phyloP scores from a whole-genome alignment of 306 rosid genomes.

The Arachis hypogaea region DNA sequence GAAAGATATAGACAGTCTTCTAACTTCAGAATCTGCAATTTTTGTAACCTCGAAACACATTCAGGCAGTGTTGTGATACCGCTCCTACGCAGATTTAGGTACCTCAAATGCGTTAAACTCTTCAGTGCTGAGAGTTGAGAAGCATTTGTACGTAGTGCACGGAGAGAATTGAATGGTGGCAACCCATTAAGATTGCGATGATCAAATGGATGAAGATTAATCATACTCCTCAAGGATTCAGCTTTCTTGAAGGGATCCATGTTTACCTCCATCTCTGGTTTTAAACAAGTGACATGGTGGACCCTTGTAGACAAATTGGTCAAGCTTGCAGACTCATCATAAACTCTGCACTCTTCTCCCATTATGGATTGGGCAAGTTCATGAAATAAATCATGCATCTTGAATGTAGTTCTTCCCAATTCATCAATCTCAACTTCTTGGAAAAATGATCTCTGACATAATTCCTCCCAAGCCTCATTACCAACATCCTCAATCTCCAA shows the following conservation, averaged over 20 bases:
- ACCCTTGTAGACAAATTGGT: neutral
- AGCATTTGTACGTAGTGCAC: neutral
- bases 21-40: conserved; percentile 12
- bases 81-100: neutral
- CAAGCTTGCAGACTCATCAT: neutral
- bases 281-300: neutral
- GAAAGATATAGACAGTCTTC: accelerated
- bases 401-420: neutral
- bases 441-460: conserved; percentile 37
- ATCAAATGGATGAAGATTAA: neutral
- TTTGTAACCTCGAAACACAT: neutral
- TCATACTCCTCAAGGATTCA: conserved; percentile 17
- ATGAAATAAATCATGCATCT: conserved; percentile 25
- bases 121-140: neutral
- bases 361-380: conserved; percentile 37
- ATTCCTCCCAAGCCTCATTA: conserved; percentile 21
- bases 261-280: neutral
- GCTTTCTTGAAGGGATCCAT: conserved; percentile 14
- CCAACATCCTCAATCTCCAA: conserved; percentile 42
- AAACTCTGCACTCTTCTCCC: conserved; percentile 12
- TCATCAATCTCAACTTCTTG: conserved; percentile 17
- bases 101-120: conserved; percentile 14
- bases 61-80: neutral
- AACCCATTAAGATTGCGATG: neutral
- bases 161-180: neutral